Evolutionary conservation across 2,329 filamentous ascomycete species (phyloP), one percentile per base, ranked within the genome.

Genomic region (Trichophyton schoenleinii): DNA sequence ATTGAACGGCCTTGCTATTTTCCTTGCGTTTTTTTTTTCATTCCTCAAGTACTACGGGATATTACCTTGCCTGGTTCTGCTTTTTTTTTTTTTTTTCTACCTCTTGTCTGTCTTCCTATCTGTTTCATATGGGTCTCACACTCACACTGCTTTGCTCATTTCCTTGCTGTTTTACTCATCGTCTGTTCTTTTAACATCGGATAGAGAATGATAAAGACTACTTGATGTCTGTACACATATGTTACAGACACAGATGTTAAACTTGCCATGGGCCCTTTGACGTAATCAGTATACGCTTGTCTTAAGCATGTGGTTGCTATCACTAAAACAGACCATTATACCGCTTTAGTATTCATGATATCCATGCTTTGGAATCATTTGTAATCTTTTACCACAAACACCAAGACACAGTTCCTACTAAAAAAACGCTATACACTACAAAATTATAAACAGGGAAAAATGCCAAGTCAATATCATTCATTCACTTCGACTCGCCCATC

Each of bases 401-500:
- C 44, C 18, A 48, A 48, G 20, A 3, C 20, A 20, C 44, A 48
- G 25, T 20, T 48, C 44, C 44, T 48, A 28, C 41, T 52, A 52
- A 52, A 13, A 55, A 52, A 55, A 55, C 52, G 52, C 52, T 34
- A 55, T 34, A 55, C 18, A 36, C 28, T 36, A 34, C 52, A 55
- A 49, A 7, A 49, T 1, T 13, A 52, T 1, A 52, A 52, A 7
- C 9, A 52, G 9, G 20, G 46, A 8, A 52, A 52, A 44, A n/a
- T 8, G 41, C n/a, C 22, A 52, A 52, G 7, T 52, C 9, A 52
- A 20, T 28, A 22, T 53, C 28, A 31, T 31, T 31, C 28, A 53
- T 57, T 41, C 70, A 64, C 66, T 64, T 70, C 67, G 22, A 31
- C 15, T 60, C 58, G 1, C 58, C 42, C 31, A 48, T 38, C 42